These are phyloP conservation scores for Aspergillus sp. DNA, from an alignment of 2,329 filamentous ascomycete species.

Conservation along the genomic window DNA sequence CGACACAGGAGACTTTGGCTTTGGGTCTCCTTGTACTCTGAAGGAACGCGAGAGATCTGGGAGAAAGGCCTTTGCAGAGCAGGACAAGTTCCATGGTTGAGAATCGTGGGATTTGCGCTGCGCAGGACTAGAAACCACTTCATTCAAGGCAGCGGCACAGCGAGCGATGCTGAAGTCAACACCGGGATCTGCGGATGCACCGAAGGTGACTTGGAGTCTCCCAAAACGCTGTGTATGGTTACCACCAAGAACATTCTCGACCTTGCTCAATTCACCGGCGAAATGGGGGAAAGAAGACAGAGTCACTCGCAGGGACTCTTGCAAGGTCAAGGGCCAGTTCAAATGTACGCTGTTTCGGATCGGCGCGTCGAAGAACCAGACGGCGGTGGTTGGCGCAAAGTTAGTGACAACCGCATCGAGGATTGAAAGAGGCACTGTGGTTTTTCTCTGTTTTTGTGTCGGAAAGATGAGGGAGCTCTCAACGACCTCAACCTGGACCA, in stretches of 20 bases:
- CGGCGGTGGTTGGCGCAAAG: background rate
- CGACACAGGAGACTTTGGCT: conserved; percentile 25
- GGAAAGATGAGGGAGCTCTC: background rate
- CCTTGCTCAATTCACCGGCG: conserved; percentile 8
- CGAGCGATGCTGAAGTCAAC: conserved; percentile 40
- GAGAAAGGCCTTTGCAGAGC: conserved; percentile 4
- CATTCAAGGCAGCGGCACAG: conserved; percentile 13
- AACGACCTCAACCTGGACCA: background rate
- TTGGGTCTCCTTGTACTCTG: no score
- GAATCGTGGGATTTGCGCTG: conserved; percentile 8
- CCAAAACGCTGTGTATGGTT: conserved; percentile 25
- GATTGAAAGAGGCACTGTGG: conserved; percentile 1
- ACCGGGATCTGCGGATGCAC: conserved; percentile 41
- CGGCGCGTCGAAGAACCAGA: conserved; percentile 7
- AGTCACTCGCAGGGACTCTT: conserved; percentile 1
- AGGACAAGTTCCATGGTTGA: background rate
- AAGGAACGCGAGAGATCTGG: background rate
- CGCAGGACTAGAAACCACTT: conserved; percentile 27
- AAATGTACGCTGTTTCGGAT: background rate
- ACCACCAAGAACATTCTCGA: background rate
- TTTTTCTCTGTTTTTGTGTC: background rate
- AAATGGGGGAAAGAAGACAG: conserved; percentile 6
- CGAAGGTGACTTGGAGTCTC: conserved; percentile 34
- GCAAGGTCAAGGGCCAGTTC: background rate
- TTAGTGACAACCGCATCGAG: conserved; percentile 6